Evolutionary conservation across 768 basidiomycete genomes (phyloP), one percentile per base, ranked within the genome.

Genomic region (Albatrellus ellisii): DNA sequence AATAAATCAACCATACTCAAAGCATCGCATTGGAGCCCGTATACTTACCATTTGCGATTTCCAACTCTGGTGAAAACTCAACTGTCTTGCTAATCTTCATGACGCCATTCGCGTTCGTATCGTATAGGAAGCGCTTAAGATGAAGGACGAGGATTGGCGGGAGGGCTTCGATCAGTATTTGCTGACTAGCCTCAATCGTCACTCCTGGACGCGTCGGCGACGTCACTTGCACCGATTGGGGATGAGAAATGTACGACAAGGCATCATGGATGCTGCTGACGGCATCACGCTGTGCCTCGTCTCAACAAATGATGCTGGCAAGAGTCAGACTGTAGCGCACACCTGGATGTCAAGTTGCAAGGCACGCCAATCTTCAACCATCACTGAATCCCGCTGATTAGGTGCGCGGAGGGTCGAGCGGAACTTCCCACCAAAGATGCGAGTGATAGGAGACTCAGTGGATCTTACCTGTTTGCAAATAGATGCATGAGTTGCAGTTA

Each of bases 401-500:
- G 88, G 87, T 6, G 79, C 79, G 29, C 75, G 73, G 2, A 97
- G 64, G 1, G 86, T 80, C 18, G 86, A 85, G 15, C 90, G 76
- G 62, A 91, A 82, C 55, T 86, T 88, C 26, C 94, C 91, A 22
- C 91, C 89, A 52, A 99, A 99, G 45, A 99, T 85, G 20, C 82
- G 68, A 0, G 88, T 86, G 40, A 99, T 84, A 0, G 91, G 83
- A 2, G 87, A 86, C 50, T 95, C 90, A 3, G 72, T 69, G 0
- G 74, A 71, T 59, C 83, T 88, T 35, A 76, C 77, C 85, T 89
- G 48, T 18, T 26, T 42, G 26, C 47, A 43, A 26, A 14, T 11
- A 25, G 21, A 49, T 24, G 18, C 4, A 24, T 43, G 38, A 31
- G 45, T 35, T 20, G 6, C 21, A 18, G 34, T 36, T 32, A 41